Conservation (phyloP, 2,329 filamentous ascomycete genomes). For the Verticillium klebahnii region DNA sequence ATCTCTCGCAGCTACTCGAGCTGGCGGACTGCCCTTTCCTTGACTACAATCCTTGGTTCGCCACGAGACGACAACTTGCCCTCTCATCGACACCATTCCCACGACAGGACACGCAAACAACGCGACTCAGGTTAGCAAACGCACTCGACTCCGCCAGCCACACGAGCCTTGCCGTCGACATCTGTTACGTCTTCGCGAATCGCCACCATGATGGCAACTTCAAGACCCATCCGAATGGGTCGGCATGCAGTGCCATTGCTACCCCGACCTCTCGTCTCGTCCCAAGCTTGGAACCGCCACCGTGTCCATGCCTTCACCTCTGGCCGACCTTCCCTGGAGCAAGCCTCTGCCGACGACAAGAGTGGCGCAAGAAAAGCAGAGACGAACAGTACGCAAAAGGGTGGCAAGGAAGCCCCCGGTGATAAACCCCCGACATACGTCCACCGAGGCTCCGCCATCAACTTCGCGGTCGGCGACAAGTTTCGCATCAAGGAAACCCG, state of each 20-base stretch:
- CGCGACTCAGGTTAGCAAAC: background rate
- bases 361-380: background rate
- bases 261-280: background rate
- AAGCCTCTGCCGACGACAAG: background rate
- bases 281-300: background rate
- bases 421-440: constrained; percentile 4
- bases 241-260: background rate
- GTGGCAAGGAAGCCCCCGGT: background rate
- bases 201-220: background rate
- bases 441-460: constrained; percentile 11
- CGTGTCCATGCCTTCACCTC: background rate
- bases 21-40: background rate
- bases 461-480: constrained; percentile 9
- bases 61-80: background rate
- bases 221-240: background rate
- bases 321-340: background rate
- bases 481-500: constrained; percentile 4
- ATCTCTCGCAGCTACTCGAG: constrained; percentile 1
- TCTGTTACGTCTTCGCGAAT: background rate
- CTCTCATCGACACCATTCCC: background rate
- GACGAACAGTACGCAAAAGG: background rate
- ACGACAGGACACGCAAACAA: background rate
- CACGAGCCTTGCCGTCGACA: background rate
- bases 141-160: background rate
- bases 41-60: background rate